Base-by-base conservation (phyloP, 148 eudicot genomes). In the Limonium bicolor region DNA sequence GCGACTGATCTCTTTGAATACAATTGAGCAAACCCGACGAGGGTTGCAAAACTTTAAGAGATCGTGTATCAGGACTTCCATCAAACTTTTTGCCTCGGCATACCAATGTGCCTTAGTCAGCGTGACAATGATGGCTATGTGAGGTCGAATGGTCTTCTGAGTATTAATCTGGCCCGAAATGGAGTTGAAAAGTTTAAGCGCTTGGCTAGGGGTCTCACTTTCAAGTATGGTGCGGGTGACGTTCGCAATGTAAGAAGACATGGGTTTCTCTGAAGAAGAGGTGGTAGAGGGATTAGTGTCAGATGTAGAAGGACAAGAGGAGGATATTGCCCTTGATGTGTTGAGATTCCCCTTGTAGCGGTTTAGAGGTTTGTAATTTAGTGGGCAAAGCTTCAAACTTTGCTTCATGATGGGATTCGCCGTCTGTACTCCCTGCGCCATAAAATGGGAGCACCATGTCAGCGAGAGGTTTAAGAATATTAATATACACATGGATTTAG, bases 1-100 rank as follows among this genome's bases (percentile, higher is more conserved):
- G 9, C 57, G 48, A 57, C 15, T 54, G 28, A 87, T 58, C 18
- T 67, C 71, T 39, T 68, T 66, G 71, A 64, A 79, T 55, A 79
- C 50, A 4, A 63, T 53, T 5, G 63, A 61, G 57, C 73, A 76
- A 19, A 61, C 77, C 9, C 73, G 66, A 22, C 31, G 61, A 13
- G 74, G 68, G 2, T 65, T 42, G 50, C 72, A 71, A 2, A 59
- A 63, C 39, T 63, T 59, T 0, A 49, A 67, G 27, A 79, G 56
- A 34, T 56, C 59, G 29, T 65, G 61, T 1, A 79, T 69, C 61
- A 87, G 83, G 65, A 52, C 62, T 83, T 72, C 72, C 48, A 70
- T 67, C 83, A 87, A 76, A 66, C 76, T 73, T 58, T 73, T 83
- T 1, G 96, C 96, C 34, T 80, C 40, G 46, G 56, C 31, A 39